phyloP scores from a whole-genome alignment of 331 rosid species.

The Stylosanthes scabra region DNA sequence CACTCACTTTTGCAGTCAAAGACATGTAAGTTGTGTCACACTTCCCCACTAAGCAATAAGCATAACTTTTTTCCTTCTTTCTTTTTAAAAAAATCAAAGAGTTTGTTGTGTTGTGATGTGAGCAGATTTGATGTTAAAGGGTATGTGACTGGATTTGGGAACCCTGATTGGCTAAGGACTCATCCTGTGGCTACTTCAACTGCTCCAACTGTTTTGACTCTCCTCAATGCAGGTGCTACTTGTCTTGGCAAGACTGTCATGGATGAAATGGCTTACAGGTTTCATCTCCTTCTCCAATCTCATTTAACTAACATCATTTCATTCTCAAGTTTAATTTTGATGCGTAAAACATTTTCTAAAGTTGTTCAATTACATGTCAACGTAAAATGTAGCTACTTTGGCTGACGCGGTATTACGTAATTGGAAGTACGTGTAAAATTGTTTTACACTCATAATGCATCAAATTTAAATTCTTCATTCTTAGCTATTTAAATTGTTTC shows the following conservation, averaged over 20 bases:
- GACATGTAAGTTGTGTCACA: constrained; percentile 64
- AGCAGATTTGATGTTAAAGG: constrained; percentile 88
- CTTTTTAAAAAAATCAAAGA: background rate
- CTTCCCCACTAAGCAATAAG: background rate
- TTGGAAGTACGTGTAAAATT: no score
- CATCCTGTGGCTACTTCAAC: constrained; percentile 76
- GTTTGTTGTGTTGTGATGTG: background rate
- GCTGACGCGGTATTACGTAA: no score
- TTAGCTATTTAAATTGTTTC: no score
- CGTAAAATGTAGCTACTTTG: no score
- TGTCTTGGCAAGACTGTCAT: constrained; percentile 84
- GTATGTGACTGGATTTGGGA: constrained; percentile 80
- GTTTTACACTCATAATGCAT: no score
- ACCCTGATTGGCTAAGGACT: constrained; percentile 96
- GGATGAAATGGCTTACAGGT: constrained; percentile 99
- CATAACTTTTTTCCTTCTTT: no score
- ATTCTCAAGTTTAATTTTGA: no score
- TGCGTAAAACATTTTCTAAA: no score
- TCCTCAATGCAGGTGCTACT: constrained; percentile 77
- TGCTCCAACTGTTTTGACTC: constrained; percentile 71
- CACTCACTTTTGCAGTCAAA: constrained; percentile 89
- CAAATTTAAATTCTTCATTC: no score
- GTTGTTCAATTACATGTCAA: no score
- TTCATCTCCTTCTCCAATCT: background rate
- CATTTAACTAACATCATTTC: no score